Evolutionary conservation across 2,329 filamentous ascomycete species (phyloP).

Genomic region (Pestalotiopsis sp.): DNA sequence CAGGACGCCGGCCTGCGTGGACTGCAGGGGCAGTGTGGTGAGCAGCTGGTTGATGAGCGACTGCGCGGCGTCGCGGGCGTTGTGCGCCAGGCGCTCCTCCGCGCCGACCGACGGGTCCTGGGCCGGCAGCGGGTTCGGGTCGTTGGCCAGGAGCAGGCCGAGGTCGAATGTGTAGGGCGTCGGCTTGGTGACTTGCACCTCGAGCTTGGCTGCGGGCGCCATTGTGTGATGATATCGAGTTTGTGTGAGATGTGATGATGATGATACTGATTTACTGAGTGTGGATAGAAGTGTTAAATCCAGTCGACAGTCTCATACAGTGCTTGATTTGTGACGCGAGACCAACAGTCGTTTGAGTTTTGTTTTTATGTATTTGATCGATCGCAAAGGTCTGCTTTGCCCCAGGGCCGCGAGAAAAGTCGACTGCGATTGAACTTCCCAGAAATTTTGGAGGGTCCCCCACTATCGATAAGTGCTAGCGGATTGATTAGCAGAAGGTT

Average conservation of each 20-base stretch:
- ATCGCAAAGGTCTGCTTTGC: not conserved
- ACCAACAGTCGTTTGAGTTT: not conserved
- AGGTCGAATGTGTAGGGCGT: constrained; percentile 94
- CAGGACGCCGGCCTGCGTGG: constrained; percentile 71
- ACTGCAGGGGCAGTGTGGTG: constrained; percentile 79
- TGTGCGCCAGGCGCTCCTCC: constrained; percentile 70
- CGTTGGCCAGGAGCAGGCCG: constrained; percentile 49
- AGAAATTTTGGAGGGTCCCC: constrained; percentile 14
- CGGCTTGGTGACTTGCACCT: constrained; percentile 74
- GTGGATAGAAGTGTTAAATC: not conserved
- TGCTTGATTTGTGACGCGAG: not conserved
- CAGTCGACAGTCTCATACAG: not conserved
- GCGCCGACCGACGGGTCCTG: constrained; percentile 42
- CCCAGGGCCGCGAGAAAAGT: not conserved
- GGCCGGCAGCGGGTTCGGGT: constrained; percentile 71
- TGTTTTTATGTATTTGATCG: not conserved
- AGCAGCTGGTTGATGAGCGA: constrained; percentile 91
- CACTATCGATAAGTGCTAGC: constrained; percentile 19
- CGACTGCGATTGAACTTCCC: constrained; percentile 3
- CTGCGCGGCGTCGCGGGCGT: constrained; percentile 89
- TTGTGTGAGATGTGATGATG: not conserved
- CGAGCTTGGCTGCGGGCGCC: constrained; percentile 47
- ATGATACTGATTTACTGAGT: not conserved
- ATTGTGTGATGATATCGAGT: constrained; percentile 6
- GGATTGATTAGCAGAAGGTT: not conserved